Evolutionary conservation across 768 basidiomycete species (phyloP).

Genomic region (Tulasnella sp.): DNA sequence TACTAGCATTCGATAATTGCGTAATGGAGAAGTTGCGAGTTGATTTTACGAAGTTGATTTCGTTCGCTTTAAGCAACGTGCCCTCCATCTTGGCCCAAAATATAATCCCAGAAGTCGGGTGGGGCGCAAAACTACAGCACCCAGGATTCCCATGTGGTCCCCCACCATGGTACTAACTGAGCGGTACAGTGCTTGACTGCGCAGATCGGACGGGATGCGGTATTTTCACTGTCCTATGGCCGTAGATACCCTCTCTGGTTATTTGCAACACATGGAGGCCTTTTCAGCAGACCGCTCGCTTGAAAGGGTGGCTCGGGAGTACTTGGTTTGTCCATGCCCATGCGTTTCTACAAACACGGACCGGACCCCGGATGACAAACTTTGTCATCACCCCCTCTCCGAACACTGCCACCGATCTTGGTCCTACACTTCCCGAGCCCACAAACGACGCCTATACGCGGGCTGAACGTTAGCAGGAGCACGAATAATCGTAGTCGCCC

Average conservation of each 20-base stretch:
- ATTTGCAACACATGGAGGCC: not conserved
- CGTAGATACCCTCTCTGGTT: not conserved
- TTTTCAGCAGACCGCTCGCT: not conserved
- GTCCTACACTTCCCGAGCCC: too few relatives aligned
- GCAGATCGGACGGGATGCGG: constrained; percentile 13
- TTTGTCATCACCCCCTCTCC: not conserved
- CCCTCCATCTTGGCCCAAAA: constrained; percentile 41
- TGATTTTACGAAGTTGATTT: not conserved
- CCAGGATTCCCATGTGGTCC: constrained; percentile 13
- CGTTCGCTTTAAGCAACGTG: not conserved
- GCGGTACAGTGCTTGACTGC: constrained; percentile 13
- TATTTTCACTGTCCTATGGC: constrained; percentile 14
- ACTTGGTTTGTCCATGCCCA: not conserved
- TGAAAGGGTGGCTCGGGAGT: not conserved
- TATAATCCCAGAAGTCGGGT: too few relatives aligned
- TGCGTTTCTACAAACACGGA: not conserved
- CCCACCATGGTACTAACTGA: constrained; percentile 14
- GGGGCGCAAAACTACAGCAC: not conserved
- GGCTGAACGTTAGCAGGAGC: too few relatives aligned
- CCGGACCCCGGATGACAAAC: not conserved
- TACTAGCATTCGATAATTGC: not conserved
- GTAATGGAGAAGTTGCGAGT: not conserved
- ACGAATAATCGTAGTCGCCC: not conserved
- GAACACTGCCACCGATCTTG: not conserved
- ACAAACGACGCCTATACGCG: too few relatives aligned